Conservation (phyloP, 306 rosid species). For the Amphicarpaea edgeworthii region DNA sequence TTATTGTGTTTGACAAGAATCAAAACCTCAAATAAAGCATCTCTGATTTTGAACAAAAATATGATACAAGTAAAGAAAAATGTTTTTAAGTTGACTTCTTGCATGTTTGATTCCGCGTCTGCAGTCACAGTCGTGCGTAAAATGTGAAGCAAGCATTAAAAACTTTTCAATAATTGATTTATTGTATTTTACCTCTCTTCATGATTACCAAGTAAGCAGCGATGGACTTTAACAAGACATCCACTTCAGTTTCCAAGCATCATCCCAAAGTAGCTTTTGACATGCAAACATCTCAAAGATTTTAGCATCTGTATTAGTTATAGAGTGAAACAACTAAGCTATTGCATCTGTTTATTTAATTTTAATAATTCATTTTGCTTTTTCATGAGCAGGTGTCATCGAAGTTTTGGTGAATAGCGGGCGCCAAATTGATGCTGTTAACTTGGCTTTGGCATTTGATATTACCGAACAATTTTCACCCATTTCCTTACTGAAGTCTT, state of each 20-base stretch:
- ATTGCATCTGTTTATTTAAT: constrained; percentile 34
- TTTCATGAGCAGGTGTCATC: constrained; percentile 73
- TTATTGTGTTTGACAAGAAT: constrained; percentile 7
- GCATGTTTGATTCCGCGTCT: too few species aligned
- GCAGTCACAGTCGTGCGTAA: too few species aligned
- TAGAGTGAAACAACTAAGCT: constrained; percentile 23
- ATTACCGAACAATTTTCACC: constrained; percentile 82
- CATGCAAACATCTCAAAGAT: neutral
- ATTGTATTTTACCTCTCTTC: neutral
- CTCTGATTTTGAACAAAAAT: neutral
- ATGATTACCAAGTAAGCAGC: constrained; percentile 19
- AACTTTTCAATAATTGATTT: neutral
- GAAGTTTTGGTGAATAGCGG: constrained; percentile 84
- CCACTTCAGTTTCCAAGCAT: neutral
- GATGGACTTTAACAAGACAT: constrained; percentile 1
- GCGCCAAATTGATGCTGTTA: constrained; percentile 95
- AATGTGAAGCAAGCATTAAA: too few species aligned
- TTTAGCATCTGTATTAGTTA: constrained; percentile 36
- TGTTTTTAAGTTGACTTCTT: neutral
- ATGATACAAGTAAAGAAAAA: neutral
- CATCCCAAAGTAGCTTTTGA: neutral
- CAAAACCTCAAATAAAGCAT: constrained; percentile 3
- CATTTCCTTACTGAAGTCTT: constrained; percentile 81
- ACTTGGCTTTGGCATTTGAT: constrained; percentile 90
- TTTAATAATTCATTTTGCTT: constrained; percentile 31